Percentiles rank a stretch among this genome's conserved stretches.
Conservation (phyloP, 164 flowering plant species). For the Echeveria elegans region DNA sequence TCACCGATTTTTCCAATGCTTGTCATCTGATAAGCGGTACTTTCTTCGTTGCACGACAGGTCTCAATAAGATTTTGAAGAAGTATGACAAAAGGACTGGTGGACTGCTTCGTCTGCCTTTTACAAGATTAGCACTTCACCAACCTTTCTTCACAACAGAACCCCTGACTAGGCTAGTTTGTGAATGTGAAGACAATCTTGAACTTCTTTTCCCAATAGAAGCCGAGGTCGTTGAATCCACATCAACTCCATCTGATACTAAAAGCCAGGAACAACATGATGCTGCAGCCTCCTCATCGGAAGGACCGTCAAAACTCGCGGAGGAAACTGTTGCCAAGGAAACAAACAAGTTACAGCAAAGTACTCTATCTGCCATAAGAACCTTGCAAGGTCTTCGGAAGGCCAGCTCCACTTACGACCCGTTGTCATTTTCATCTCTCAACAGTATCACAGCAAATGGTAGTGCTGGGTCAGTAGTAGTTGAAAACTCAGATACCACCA, state of each 20-base stretch:
- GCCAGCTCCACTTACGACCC: constrained; percentile 76
- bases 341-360: too few species aligned
- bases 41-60: constrained; percentile 25
- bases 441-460: constrained; percentile 37
- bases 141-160: constrained; percentile 78
- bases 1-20: too few species aligned
- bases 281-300: constrained; percentile 15
- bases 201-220: constrained; percentile 66
- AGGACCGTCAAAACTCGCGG: constrained; percentile 29
- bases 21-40: too few species aligned
- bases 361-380: too few species aligned
- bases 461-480: constrained; percentile 47
- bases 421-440: constrained; percentile 45
- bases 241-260: constrained; percentile 12
- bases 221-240: constrained; percentile 61
- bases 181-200: constrained; percentile 74
- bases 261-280: constrained; percentile 8
- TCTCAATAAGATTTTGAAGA: constrained; percentile 70
- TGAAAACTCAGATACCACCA: constrained; percentile 41
- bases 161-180: constrained; percentile 63
- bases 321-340: constrained; percentile 33
- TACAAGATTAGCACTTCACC: constrained; percentile 53
- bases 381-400: constrained; percentile 54
- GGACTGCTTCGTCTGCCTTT: constrained; percentile 59
- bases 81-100: constrained; percentile 84